Base-by-base conservation (phyloP, 805 yeast species). In the Sungouiozyma ichnusensis region DNA sequence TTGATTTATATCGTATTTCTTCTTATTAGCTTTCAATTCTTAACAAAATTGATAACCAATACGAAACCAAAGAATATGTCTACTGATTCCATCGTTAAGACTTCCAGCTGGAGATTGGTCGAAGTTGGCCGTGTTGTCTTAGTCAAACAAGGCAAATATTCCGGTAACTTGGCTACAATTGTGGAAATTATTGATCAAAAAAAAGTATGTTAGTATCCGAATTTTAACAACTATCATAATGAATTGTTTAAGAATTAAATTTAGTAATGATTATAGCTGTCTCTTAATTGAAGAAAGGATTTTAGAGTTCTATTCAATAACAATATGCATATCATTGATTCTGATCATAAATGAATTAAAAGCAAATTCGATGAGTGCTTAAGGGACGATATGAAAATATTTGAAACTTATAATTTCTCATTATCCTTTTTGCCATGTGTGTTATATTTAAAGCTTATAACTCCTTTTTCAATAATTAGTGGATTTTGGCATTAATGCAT, bases 51-150 rank as follows among this genome's bases (percentile, higher is more conserved):
- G 29, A 24, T 24, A 24, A 24, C 29, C 29, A 6, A 24, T 24
- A 24, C 29, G 29, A 24, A 24, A 24, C 11, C 29, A 24, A 24
- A 24, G 29, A 63, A 62, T 63, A 76, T 78, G 84, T 77, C 85
- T 59, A 63, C 76, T 55, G 73, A 72, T 63, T 68, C 85, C 67
- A 72, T 82, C 68, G 90, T 90, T 72, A 83, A 85, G 77, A 85
- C 95, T 70, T 77, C 94, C 70, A 85, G 85, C 88, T 90, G 97
- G 97, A 85, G 96, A 85, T 79, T 79, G 67, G 98, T 90, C 71
- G 96, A 90, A 79, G 84, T 87, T 67, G 98, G 98, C 72, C 95
- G 98, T 77, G 84, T 90, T 69, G 95, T 88, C 71, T 82, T 90
- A 68, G 69, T 90, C 68, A 77, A 79, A 81, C 76, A 81, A 72